Evolutionary conservation across 805 yeast genomes (phyloP).

Genomic region (Spencermartinsiella europaea): DNA sequence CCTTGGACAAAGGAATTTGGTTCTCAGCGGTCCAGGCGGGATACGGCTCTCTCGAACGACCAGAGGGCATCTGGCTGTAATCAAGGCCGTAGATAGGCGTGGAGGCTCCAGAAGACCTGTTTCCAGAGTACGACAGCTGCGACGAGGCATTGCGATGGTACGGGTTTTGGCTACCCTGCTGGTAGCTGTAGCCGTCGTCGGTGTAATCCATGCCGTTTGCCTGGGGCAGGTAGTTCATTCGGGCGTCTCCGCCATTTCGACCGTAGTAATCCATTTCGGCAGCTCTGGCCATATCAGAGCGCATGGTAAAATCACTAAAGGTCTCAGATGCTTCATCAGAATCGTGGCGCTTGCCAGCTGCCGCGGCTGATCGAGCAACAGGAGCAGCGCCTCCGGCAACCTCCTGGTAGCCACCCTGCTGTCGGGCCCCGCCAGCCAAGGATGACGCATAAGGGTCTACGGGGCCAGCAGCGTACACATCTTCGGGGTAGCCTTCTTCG

Average conservation of each 20-base stretch:
- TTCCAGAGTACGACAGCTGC: slow-evolving; percentile 74
- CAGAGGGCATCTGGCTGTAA: slow-evolving; percentile 42
- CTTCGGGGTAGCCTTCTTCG: slow-evolving; percentile 34
- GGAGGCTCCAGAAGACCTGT: slow-evolving; percentile 86
- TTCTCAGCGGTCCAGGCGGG: slow-evolving; percentile 99
- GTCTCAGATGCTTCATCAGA: slow-evolving; percentile 36
- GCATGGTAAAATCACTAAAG: slow-evolving; percentile 39
- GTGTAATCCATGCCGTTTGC: slow-evolving; percentile 16
- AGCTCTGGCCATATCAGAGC: slow-evolving; percentile 36
- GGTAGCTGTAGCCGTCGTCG: slow-evolving; percentile 21
- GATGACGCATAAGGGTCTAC: slow-evolving; percentile 43
- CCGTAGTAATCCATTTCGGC: slow-evolving; percentile 37
- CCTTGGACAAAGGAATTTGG: slow-evolving; percentile 68
- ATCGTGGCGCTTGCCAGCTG: slow-evolving; percentile 12
- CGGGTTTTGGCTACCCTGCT: slow-evolving; percentile 5
- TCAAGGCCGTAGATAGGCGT: slow-evolving; percentile 85
- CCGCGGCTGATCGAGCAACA: background rate
- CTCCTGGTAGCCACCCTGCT: slow-evolving; percentile 31
- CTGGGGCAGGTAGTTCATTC: slow-evolving; percentile 24
- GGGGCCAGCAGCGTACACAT: slow-evolving; percentile 38
- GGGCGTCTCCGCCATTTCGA: slow-evolving; percentile 25
- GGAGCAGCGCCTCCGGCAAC: slow-evolving; percentile 18
- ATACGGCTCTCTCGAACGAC: slow-evolving; percentile 80
- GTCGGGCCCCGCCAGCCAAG: slow-evolving; percentile 29
- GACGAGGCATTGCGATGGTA: slow-evolving; percentile 33